Percentiles rank a stretch among this genome's conserved stretches.
Conservation (phyloP, 2,329 filamentous ascomycete species). For the Colletotrichum gloeosporioides region DNA sequence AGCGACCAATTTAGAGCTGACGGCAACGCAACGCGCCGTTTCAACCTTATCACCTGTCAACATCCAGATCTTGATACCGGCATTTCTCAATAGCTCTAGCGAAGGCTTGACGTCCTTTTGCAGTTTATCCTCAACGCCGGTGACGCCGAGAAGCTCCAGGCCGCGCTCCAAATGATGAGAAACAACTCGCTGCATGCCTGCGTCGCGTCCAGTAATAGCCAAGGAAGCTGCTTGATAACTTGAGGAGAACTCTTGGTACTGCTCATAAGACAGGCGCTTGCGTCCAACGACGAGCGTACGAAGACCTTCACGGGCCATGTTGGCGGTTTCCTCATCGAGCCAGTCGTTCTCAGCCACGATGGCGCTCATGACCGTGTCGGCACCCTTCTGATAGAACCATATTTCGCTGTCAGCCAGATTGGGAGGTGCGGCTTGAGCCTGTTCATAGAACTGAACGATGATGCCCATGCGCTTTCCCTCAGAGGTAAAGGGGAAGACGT, state of each 20-base stretch:
- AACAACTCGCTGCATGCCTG: slow-evolving; percentile 80
- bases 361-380: slow-evolving; percentile 96
- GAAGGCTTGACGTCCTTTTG: slow-evolving; percentile 96
- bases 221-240: slow-evolving; percentile 82
- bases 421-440: slow-evolving; percentile 51
- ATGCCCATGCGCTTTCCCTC: slow-evolving; percentile 99
- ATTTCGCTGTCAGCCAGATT: slow-evolving; percentile 74
- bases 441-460: slow-evolving; percentile 82
- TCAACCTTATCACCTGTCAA: slow-evolving; percentile 98
- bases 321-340: slow-evolving; percentile 98
- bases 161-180: slow-evolving; percentile 84
- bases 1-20: slow-evolving; percentile 92
- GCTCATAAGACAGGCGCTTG: slow-evolving; percentile 77
- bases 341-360: slow-evolving; percentile 97
- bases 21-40: slow-evolving; percentile 93
- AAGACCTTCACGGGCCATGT: slow-evolving; percentile 97
- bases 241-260: slow-evolving; percentile 81
- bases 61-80: slow-evolving; percentile 99
- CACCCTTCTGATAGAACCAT: slow-evolving; percentile 98
- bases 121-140: slow-evolving; percentile 95
- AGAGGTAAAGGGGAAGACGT: slow-evolving; percentile 96
- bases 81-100: slow-evolving; percentile 91
- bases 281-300: slow-evolving; percentile 95
- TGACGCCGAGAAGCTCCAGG: slow-evolving; percentile 93
- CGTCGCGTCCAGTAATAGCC: slow-evolving; percentile 79